A percentile compares a stretch with the other conserved stretches of the same genome.
Conservation (phyloP, 352 stramenopile species). For the Thalassiosira hispida region DNA sequence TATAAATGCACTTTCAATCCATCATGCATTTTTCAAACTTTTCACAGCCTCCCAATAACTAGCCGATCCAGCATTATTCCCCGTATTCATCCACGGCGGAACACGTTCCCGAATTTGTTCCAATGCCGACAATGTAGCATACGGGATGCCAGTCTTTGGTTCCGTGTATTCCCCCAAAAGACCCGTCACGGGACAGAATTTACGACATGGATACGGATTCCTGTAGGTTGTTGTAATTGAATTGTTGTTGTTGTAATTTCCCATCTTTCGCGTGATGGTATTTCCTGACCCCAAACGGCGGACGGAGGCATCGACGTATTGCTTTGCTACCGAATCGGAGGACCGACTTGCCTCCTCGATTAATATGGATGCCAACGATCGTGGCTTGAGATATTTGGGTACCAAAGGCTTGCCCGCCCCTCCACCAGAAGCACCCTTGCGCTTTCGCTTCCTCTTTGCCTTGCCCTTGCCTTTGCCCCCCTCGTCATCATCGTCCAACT, state of each 20-base stretch:
- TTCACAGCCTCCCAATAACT: conserved; percentile 74
- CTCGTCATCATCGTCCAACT: conserved; percentile 55
- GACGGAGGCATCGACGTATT: conserved; percentile 70
- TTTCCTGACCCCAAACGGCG: conserved; percentile 15
- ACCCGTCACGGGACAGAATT: conserved; percentile 82
- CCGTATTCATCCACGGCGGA: conserved; percentile 75
- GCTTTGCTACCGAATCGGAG: conserved; percentile 59
- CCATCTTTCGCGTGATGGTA: neutral
- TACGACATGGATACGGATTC: conserved; percentile 53
- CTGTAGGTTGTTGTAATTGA: conserved; percentile 13
- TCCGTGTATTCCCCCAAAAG: conserved; percentile 75
- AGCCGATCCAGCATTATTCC: conserved; percentile 40
- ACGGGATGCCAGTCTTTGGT: conserved; percentile 77
- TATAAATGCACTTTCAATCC: too few species aligned
- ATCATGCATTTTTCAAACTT: conserved; percentile 52
- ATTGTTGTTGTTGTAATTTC: neutral
- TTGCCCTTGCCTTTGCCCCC: conserved; percentile 31
- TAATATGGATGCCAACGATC: conserved; percentile 76
- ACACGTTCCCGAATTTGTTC: conserved; percentile 80
- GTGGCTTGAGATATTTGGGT: conserved; percentile 74
- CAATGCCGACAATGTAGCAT: conserved; percentile 74
- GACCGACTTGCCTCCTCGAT: conserved; percentile 73
- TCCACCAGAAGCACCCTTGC: neutral
- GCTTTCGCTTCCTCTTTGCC: conserved; percentile 36
- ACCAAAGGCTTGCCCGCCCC: conserved; percentile 22